Percentiles rank a stretch among this genome's conserved stretches.
phyloP scores from a whole-genome alignment of 2,329 filamentous ascomycete species.

The Aspergillus felis region DNA sequence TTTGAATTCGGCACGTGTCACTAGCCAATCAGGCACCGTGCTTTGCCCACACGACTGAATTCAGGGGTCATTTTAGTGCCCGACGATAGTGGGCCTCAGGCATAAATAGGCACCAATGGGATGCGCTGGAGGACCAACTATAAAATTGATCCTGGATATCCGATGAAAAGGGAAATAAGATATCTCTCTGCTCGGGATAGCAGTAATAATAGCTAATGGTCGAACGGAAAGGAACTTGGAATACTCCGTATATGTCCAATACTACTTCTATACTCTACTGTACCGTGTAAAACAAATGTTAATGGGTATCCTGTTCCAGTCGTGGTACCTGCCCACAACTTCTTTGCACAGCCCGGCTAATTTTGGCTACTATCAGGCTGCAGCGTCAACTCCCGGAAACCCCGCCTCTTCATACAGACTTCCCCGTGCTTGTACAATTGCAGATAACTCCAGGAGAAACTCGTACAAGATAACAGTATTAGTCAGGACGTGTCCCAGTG shows the following conservation, averaged over 20 bases:
- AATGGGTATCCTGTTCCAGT: neutral
- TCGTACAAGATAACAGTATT: constrained; percentile 77
- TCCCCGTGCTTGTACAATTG: constrained; percentile 69
- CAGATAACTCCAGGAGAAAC: constrained; percentile 72
- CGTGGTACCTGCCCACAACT: neutral
- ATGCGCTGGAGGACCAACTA: neutral
- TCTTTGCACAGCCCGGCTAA: neutral
- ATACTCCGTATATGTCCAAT: neutral
- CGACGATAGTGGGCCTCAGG: neutral
- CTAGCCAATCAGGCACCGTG: neutral
- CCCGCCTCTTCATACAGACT: constrained; percentile 73
- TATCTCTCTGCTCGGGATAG: neutral
- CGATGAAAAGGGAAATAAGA: no score
- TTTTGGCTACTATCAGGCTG: neutral
- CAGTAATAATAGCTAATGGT: no score
- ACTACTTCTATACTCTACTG: neutral
- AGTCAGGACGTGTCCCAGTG: constrained; percentile 73
- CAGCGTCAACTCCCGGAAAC: constrained; percentile 38
- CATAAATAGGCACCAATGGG: neutral
- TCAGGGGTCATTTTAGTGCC: neutral
- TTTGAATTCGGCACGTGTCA: neutral
- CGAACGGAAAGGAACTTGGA: neutral
- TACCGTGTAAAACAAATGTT: neutral
- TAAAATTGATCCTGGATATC: neutral
- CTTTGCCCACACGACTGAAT: neutral